Conservation (phyloP, 164 flowering plant species). For the Umbilicus rupestris region DNA sequence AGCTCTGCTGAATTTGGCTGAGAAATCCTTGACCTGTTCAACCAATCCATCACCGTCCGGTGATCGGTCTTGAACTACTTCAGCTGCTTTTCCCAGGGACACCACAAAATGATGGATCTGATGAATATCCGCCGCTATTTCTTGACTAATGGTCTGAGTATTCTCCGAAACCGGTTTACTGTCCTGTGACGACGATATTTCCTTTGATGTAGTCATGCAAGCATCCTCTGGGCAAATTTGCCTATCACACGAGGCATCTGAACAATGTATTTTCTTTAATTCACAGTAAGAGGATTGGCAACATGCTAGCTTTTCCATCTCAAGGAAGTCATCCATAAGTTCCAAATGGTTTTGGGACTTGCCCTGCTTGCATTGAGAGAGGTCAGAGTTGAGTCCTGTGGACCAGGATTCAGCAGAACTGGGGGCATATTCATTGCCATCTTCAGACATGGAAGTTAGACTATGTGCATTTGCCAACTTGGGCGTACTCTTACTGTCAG, state of each 20-base stretch:
- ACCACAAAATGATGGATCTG: conserved; percentile 57
- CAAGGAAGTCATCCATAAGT: conserved; percentile 95
- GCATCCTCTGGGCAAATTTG: conserved; percentile 15
- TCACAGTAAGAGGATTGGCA: conserved; percentile 4
- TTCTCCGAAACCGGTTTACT: conserved; percentile 11
- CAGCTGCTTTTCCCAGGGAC: conserved; percentile 57
- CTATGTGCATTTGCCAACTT: conserved; percentile 54
- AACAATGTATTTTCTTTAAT: background rate
- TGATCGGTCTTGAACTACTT: conserved; percentile 28
- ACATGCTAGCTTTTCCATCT: conserved; percentile 94
- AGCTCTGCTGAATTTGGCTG: conserved; percentile 35
- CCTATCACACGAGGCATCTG: conserved; percentile 5
- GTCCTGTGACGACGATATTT: conserved; percentile 20
- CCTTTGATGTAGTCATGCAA: conserved; percentile 21
- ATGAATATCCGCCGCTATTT: conserved; percentile 43
- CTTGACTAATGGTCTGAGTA: conserved; percentile 17
- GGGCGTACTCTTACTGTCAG: conserved; percentile 20
- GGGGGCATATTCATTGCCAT: conserved; percentile 64
- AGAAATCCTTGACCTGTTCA: conserved; percentile 43
- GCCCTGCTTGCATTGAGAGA: conserved; percentile 50
- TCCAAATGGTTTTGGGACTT: conserved; percentile 49
- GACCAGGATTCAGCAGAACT: conserved; percentile 81
- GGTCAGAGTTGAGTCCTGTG: conserved; percentile 43
- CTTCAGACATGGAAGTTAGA: conserved; percentile 81
- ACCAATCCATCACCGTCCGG: conserved; percentile 30